These are phyloP conservation scores for Blastobotrys robertii DNA, from an alignment of 805 yeast species.

Conservation along the genomic window DNA sequence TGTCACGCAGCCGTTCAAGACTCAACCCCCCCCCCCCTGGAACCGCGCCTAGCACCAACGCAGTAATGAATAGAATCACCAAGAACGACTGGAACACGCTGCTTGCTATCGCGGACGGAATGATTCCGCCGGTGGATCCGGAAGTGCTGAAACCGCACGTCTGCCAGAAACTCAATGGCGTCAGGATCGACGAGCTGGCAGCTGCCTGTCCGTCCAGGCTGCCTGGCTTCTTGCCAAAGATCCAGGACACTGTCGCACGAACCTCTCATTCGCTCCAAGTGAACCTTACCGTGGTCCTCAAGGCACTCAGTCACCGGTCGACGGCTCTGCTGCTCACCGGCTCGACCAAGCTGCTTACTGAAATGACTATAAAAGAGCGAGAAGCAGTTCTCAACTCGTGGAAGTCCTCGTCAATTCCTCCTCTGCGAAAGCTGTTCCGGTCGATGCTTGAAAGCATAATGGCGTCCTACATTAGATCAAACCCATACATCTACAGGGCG, in stretches of 20 bases:
- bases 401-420: slow-evolving; percentile 33
- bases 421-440: slow-evolving; percentile 30
- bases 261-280: neutral
- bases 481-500: slow-evolving; percentile 31
- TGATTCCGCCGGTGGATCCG: slow-evolving; percentile 13
- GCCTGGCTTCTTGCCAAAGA: slow-evolving; percentile 4
- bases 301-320: slow-evolving; percentile 15
- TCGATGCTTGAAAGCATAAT: slow-evolving; percentile 24
- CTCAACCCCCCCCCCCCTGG: too few species aligned
- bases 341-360: slow-evolving; percentile 15
- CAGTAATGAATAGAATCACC: slow-evolving; percentile 2
- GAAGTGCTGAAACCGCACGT: slow-evolving; percentile 5
- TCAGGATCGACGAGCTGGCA: slow-evolving; percentile 8
- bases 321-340: slow-evolving; percentile 19
- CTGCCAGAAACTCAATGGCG: slow-evolving; percentile 3
- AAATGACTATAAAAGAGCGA: slow-evolving; percentile 25
- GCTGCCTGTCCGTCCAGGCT: slow-evolving; percentile 6
- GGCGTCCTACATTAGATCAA: slow-evolving; percentile 23
- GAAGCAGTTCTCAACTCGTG: slow-evolving; percentile 29
- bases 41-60: neutral
- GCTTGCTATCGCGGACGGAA: slow-evolving; percentile 12
- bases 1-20: too few species aligned
- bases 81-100: slow-evolving; percentile 1
- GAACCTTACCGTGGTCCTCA: slow-evolving; percentile 8
- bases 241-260: neutral